phyloP scores from a whole-genome alignment of 2,329 filamentous ascomycete species.

The Teratosphaeriaceae sp. region DNA sequence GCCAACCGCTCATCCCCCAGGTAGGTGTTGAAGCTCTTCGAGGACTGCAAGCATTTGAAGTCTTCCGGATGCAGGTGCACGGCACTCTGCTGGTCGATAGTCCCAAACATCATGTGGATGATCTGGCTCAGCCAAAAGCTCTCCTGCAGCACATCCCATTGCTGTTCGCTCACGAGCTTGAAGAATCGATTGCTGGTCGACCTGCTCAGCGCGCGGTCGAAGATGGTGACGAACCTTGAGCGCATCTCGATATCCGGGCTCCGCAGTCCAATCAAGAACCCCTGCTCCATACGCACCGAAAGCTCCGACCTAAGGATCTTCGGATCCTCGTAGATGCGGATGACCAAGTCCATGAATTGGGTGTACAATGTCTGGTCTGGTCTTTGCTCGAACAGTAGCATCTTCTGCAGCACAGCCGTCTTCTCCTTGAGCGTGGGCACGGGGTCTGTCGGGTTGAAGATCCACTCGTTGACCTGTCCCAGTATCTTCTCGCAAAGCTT shows the following conservation, averaged over 20 bases:
- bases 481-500: conserved; percentile 87
- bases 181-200: conserved; percentile 81
- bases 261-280: conserved; percentile 90
- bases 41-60: conserved; percentile 69
- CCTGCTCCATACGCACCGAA: conserved; percentile 94
- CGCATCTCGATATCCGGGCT: conserved; percentile 95
- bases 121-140: conserved; percentile 97
- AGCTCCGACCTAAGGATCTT: conserved; percentile 93
- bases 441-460: conserved; percentile 89
- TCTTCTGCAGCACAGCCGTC: conserved; percentile 97
- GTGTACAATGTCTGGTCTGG: conserved; percentile 77
- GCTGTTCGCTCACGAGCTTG: conserved; percentile 85
- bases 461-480: conserved; percentile 90
- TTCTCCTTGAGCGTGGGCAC: conserved; percentile 99
- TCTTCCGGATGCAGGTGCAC: conserved; percentile 78
- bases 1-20: conserved; percentile 58
- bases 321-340: conserved; percentile 95
- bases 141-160: conserved; percentile 92
- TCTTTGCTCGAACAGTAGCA: conserved; percentile 89
- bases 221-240: conserved; percentile 92
- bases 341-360: conserved; percentile 92
- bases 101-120: conserved; percentile 84
- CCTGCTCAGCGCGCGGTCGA: conserved; percentile 90
- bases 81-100: conserved; percentile 74
- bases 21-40: conserved; percentile 66